These are phyloP conservation scores for Sideroxylon spinosum DNA, from an alignment of 179 eudicot genomes.

Conservation along the genomic window DNA sequence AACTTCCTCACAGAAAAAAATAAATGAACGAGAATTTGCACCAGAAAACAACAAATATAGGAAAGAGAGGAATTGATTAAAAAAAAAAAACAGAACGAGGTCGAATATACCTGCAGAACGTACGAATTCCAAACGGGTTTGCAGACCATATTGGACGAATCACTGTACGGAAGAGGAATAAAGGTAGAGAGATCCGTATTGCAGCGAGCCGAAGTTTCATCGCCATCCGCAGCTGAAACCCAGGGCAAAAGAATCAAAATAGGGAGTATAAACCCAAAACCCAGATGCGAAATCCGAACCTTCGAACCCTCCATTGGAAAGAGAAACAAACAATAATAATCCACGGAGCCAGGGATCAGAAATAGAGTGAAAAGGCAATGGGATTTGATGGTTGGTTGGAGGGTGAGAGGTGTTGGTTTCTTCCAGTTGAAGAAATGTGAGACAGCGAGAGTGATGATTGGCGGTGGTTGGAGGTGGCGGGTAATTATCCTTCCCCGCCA, in stretches of 20 bases:
- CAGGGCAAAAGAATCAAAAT: slow-evolving; percentile 10
- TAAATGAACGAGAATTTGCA: no score
- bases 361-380: not conserved
- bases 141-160: slow-evolving; percentile 55
- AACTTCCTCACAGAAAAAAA: no score
- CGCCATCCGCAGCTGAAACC: slow-evolving; percentile 7
- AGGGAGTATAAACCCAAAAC: slow-evolving; percentile 3
- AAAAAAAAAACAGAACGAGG: not conserved
- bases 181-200: slow-evolving; percentile 55
- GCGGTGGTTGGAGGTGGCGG: slow-evolving; percentile 47
- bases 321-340: not conserved
- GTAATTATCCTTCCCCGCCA: slow-evolving; percentile 47
- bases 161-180: slow-evolving; percentile 83
- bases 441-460: slow-evolving; percentile 1
- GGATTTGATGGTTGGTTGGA: not conserved
- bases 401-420: slow-evolving; percentile 15
- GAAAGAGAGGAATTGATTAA: no score
- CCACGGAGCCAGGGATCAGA: not conserved
- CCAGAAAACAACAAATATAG: no score
- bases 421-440: slow-evolving; percentile 30
- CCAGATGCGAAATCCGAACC: slow-evolving; percentile 4
- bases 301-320: slow-evolving; percentile 22
- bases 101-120: slow-evolving; percentile 56
- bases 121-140: slow-evolving; percentile 76
- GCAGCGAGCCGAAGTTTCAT: slow-evolving; percentile 31